phyloP scores from a whole-genome alignment of 495 filamentous ascomycete genomes.

The Penicillium pancosmium region DNA sequence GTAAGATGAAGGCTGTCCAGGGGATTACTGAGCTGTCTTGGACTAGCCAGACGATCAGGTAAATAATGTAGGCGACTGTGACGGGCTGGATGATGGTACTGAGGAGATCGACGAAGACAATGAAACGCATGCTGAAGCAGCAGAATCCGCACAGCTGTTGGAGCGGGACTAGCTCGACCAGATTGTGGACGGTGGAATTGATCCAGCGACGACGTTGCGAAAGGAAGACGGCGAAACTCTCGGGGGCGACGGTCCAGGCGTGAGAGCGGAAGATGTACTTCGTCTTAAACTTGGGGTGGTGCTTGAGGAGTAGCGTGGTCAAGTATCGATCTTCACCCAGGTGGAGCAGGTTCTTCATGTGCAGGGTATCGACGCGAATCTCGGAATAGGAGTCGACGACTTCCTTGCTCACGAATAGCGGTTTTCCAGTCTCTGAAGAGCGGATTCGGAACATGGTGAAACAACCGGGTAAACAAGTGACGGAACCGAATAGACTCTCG shows the following conservation, averaged over 20 bases:
- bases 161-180: conserved; percentile 92
- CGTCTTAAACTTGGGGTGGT: conserved; percentile 92
- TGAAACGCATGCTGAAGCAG: conserved; percentile 99
- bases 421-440: conserved; percentile 90
- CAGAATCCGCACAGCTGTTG: conserved; percentile 98
- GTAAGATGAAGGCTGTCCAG: conserved; percentile 81
- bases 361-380: conserved; percentile 94
- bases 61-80: conserved; percentile 86
- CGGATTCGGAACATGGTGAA: conserved; percentile 99
- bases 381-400: conserved; percentile 84
- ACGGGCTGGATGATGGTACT: conserved; percentile 92
- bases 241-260: conserved; percentile 95
- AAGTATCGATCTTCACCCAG: conserved; percentile 91
- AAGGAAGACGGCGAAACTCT: conserved; percentile 90
- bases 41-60: conserved; percentile 77
- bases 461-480: conserved; percentile 96
- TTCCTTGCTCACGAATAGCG: conserved; percentile 91
- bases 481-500: conserved; percentile 93
- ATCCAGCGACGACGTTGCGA: conserved; percentile 99
- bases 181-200: conserved; percentile 98
- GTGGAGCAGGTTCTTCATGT: conserved; percentile 98
- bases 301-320: conserved; percentile 91
- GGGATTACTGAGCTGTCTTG: conserved; percentile 66
- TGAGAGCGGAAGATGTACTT: conserved; percentile 94
- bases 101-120: conserved; percentile 93